Evolutionary conservation across 371 early-diverging fungal species (phyloP).

Genomic region (Rhizopus stolonifer): DNA sequence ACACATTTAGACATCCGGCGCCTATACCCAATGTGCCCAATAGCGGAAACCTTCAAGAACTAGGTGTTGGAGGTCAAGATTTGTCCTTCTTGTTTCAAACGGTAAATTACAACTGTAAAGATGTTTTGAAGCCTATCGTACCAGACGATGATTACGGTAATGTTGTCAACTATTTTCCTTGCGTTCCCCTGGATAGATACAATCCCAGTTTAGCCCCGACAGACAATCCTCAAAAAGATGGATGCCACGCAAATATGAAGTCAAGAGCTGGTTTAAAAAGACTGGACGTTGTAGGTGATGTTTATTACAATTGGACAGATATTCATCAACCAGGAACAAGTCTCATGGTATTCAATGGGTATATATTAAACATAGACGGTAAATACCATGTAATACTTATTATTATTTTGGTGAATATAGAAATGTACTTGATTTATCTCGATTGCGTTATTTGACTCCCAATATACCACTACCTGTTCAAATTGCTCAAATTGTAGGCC

Average conservation of each 20-base stretch:
- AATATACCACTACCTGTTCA: constrained; percentile 44
- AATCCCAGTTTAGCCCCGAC: constrained; percentile 43
- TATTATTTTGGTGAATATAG: too few relatives aligned
- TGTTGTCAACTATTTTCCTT: constrained; percentile 74
- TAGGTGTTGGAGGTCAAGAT: constrained; percentile 72
- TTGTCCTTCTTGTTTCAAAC: constrained; percentile 79
- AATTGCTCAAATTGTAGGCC: constrained; percentile 46
- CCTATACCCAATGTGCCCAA: constrained; percentile 38
- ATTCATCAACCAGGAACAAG: constrained; percentile 54
- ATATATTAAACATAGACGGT: constrained; percentile 5
- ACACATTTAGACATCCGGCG: constrained; percentile 40
- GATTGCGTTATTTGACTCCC: constrained; percentile 43
- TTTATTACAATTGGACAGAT: constrained; percentile 78
- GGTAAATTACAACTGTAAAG: constrained; percentile 69
- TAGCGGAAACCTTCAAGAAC: constrained; percentile 58
- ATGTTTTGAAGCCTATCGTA: constrained; percentile 50
- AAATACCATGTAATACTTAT: background rate
- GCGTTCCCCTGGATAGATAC: constrained; percentile 54
- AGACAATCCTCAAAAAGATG: constrained; percentile 56
- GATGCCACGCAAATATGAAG: constrained; percentile 65
- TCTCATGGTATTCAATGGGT: constrained; percentile 76
- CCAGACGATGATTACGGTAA: constrained; percentile 49
- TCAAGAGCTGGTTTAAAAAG: constrained; percentile 48
- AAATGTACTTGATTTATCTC: constrained; percentile 54
- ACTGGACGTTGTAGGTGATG: constrained; percentile 56